A percentile compares a stretch with the other conserved stretches of the same genome.
These are phyloP conservation scores for Nigrospora osmanthi DNA, from an alignment of 2,329 filamentous ascomycete species.

Conservation along the genomic window DNA sequence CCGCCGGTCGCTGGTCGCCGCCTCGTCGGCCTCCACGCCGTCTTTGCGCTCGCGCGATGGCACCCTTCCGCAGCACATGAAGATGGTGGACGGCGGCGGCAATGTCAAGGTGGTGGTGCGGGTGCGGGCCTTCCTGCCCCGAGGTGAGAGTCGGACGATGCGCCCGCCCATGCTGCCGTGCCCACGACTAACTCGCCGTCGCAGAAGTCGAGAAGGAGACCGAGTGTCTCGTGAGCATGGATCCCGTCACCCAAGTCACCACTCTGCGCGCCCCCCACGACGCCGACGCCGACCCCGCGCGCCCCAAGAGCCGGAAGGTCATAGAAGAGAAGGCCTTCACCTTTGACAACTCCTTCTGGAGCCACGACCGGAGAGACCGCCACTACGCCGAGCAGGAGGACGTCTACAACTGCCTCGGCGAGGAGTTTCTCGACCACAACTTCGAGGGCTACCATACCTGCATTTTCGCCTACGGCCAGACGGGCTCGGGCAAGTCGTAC, in stretches of 20 bases:
- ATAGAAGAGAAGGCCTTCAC: conserved; percentile 86
- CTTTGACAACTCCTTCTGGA: conserved; percentile 99
- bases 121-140: conserved; percentile 68
- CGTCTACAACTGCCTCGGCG: conserved; percentile 87
- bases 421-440: conserved; percentile 98
- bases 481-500: conserved; percentile 94
- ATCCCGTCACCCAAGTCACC: conserved; percentile 78
- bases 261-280: conserved; percentile 65
- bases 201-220: conserved; percentile 75
- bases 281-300: conserved; percentile 42
- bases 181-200: conserved; percentile 4
- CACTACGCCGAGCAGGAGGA: conserved; percentile 92
- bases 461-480: conserved; percentile 98
- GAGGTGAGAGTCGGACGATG: conserved; percentile 47
- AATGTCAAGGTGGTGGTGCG: conserved; percentile 80
- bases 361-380: conserved; percentile 67
- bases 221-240: conserved; percentile 85
- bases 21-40: conserved; percentile 68
- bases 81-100: conserved; percentile 56
- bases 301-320: conserved; percentile 61
- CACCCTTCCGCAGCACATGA: conserved; percentile 47
- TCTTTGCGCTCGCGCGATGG: conserved; percentile 68
- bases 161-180: not conserved
- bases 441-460: conserved; percentile 99
- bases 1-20: not conserved